Conservation (phyloP, 2,329 filamentous ascomycete species). For the Phialophora macrospora region DNA sequence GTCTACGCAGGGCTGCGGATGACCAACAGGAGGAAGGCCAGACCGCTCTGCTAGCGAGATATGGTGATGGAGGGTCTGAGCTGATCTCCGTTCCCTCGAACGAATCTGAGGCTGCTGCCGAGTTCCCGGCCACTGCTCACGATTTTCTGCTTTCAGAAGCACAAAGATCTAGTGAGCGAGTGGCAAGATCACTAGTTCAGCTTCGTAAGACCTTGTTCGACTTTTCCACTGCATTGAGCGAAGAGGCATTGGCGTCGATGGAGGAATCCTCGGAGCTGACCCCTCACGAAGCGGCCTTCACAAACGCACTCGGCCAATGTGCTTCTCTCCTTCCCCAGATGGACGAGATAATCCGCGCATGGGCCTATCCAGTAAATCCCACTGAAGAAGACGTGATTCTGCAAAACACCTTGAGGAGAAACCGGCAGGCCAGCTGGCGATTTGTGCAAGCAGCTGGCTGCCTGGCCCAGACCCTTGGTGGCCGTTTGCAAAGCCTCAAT, state of each 20-base stretch:
- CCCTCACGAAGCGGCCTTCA: slow-evolving; percentile 48
- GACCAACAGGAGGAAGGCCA: slow-evolving; percentile 48
- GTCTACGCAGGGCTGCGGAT: slow-evolving; percentile 55
- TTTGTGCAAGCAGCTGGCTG: slow-evolving; percentile 68
- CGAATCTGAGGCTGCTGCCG: slow-evolving; percentile 4
- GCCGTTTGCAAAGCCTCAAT: slow-evolving; percentile 54
- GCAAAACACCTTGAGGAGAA: slow-evolving; percentile 61
- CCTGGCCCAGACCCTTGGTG: slow-evolving; percentile 61
- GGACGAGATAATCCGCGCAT: slow-evolving; percentile 59
- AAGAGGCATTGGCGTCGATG: slow-evolving; percentile 42
- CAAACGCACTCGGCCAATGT: slow-evolving; percentile 50
- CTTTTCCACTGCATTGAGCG: slow-evolving; percentile 45
- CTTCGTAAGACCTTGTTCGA: slow-evolving; percentile 63
- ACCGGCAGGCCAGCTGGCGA: slow-evolving; percentile 61
- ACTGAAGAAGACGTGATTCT: slow-evolving; percentile 56
- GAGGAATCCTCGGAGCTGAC: slow-evolving; percentile 41
- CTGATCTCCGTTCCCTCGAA: slow-evolving; percentile 55
- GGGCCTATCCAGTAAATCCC: slow-evolving; percentile 66
- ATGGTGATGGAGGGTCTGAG: slow-evolving; percentile 64
- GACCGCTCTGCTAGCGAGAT: slow-evolving; percentile 61
- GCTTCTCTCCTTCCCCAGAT: slow-evolving; percentile 60
- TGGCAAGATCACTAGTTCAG: slow-evolving; percentile 60
- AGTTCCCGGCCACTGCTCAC: slow-evolving; percentile 47
- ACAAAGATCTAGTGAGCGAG: slow-evolving; percentile 59
- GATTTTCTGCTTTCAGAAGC: slow-evolving; percentile 57